Conservation (phyloP, 768 basidiomycete genomes). For the Boletus pseudopeckii region DNA sequence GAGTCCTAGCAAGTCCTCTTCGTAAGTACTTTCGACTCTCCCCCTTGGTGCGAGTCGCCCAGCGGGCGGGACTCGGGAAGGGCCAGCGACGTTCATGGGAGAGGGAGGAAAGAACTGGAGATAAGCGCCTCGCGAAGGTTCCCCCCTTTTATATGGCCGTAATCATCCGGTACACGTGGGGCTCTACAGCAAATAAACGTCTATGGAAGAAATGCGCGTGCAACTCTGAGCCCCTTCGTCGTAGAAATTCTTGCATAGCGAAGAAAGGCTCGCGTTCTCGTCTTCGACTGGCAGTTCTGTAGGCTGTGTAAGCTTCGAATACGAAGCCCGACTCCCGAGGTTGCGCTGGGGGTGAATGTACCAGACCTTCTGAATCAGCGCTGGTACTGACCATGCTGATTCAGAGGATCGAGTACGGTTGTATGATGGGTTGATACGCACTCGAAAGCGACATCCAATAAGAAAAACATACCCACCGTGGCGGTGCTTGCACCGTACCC, state of each 20-base stretch:
- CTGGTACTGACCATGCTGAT: not conserved
- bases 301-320: not conserved
- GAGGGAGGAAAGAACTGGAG: slow-evolving; percentile 9
- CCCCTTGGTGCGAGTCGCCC: not conserved
- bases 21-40: slow-evolving; percentile 24
- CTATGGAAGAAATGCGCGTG: not conserved
- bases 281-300: not conserved
- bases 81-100: slow-evolving; percentile 27
- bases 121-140: not conserved
- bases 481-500: not conserved
- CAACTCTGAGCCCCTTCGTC: not conserved
- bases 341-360: no score
- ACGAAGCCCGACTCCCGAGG: no score
- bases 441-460: not conserved
- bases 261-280: not conserved
- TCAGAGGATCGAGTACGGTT: not conserved
- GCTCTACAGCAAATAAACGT: not conserved
- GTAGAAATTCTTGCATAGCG: not conserved
- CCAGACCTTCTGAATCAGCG: no score
- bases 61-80: slow-evolving; percentile 14
- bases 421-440: no score
- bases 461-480: not conserved
- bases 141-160: slow-evolving; percentile 3
- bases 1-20: slow-evolving; percentile 22
- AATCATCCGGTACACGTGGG: slow-evolving; percentile 1